Percentiles rank a stretch among this genome's conserved stretches.
Conservation (phyloP, 805 yeast genomes). For the Candida taoyuanica region DNA sequence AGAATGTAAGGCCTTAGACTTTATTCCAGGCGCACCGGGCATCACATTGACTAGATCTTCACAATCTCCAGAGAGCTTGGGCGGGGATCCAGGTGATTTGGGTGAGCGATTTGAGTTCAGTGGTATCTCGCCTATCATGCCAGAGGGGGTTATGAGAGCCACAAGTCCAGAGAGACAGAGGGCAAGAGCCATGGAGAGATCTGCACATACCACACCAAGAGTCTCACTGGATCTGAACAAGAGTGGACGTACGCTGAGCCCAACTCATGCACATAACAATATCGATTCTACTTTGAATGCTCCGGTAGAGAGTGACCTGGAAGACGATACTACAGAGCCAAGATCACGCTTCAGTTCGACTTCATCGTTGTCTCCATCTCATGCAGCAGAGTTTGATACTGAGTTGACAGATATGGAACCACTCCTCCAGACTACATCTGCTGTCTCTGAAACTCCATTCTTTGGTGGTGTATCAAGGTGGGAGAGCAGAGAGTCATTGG, state of each 20-base stretch:
- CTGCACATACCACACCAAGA: conserved; percentile 17
- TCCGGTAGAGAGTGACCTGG: background rate
- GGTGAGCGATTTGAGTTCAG: conserved; percentile 29
- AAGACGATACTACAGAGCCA: conserved; percentile 3
- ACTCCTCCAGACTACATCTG: conserved; percentile 20
- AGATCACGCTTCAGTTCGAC: conserved; percentile 17
- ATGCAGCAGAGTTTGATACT: conserved; percentile 6
- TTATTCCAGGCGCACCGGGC: conserved; percentile 5
- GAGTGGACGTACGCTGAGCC: conserved; percentile 9
- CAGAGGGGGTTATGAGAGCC: conserved; percentile 31
- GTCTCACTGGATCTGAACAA: conserved; percentile 12
- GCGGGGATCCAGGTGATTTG: conserved; percentile 27
- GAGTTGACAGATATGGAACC: conserved; percentile 27
- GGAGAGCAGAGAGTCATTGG: conserved; percentile 30
- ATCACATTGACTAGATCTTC: conserved; percentile 17
- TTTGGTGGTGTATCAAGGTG: conserved; percentile 8
- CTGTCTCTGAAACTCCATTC: conserved; percentile 6
- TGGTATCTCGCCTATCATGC: conserved; percentile 31
- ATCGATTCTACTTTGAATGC: conserved; percentile 8
- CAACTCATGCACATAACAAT: background rate
- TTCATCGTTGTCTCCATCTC: conserved; percentile 7
- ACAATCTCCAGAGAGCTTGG: conserved; percentile 7
- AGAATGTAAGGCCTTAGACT: conserved; percentile 4
- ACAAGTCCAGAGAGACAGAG: conserved; percentile 27
- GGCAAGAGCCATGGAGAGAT: conserved; percentile 17